Evolutionary conservation across 2,329 filamentous ascomycete species (phyloP), one percentile per base, ranked within the genome.

Genomic region (Colletotrichum theobromicola): DNA sequence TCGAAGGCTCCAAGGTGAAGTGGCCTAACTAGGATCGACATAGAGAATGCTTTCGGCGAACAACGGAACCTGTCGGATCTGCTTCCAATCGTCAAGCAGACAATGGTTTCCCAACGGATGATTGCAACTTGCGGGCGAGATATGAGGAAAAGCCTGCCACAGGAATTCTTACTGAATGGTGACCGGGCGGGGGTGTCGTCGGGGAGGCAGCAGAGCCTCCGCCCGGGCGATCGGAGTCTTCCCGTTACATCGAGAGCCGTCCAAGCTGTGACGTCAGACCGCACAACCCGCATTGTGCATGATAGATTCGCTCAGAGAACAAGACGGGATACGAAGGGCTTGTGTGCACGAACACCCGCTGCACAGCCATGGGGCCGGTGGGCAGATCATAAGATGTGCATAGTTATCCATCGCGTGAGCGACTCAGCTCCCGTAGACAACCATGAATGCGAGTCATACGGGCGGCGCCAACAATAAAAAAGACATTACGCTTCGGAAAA

Each of bases 381-480:
- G 42, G 42, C 42, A 50, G 42, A 50, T 50, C 26, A 42, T 15
- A 37, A 13, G 53, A 50, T 34, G 15, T 61, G 50, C 46, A 55
- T 26, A 26, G 16, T 16, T 62, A 35, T 28, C 16, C 21, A 32
- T 60, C 18, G 18, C 28, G 28, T 32, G 18, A 60, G 28, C 28
- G 57, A 30, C 28, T 32, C 57, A 32, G 34, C 30, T 15, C 21
- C 18, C 21, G 32, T 37, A 26, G 13, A 62, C 32, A 16, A 37
- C 42, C 57, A 42, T 21, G 21, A 67, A 26, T 63, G 62, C 72
- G 72, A 74, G 72, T 74, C 72, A 74, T 74, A 32, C n/a, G n/a
- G 21, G 42, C 35, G 63, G 13, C 12, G n/a, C 13, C 26, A 26
- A 26, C 26, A 67, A 74, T 72, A 21, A 72, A 63, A 72, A 74